These are phyloP conservation scores for Beauveria scarabaeidicola DNA, from an alignment of 2,329 filamentous ascomycete species.

Conservation along the genomic window DNA sequence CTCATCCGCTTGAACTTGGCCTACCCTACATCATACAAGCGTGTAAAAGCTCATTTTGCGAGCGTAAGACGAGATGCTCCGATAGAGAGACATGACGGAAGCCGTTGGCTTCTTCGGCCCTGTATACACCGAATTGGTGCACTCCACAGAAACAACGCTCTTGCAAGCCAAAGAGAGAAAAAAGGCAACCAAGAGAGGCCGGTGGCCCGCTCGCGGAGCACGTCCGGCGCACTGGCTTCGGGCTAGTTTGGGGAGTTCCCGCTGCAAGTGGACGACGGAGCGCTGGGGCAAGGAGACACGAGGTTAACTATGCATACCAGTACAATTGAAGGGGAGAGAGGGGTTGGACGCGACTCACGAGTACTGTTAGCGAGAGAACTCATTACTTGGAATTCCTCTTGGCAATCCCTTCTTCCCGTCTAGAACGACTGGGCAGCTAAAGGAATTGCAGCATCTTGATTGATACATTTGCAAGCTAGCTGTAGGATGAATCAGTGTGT, in stretches of 20 bases:
- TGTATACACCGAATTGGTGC: background rate
- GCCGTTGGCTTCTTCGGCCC: background rate
- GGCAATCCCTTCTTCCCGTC: background rate
- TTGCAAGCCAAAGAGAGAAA: background rate
- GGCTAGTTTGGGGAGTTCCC: background rate
- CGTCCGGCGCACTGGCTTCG: background rate
- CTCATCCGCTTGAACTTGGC: too few relatives aligned
- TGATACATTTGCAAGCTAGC: background rate
- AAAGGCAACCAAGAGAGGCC: background rate
- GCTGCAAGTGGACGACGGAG: background rate
- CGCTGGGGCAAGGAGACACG: background rate
- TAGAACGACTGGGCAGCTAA: background rate
- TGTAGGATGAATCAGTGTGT: background rate
- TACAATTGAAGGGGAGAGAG: background rate
- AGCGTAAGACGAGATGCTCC: too few relatives aligned
- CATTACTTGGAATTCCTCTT: background rate
- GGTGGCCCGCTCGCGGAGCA: background rate
- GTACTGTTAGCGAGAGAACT: background rate
- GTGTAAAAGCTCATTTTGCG: too few relatives aligned
- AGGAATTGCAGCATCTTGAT: background rate
- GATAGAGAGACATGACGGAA: too few relatives aligned
- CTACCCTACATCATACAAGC: too few relatives aligned
- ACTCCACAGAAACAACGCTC: too few relatives aligned
- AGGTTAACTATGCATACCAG: background rate
- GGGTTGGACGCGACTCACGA: too few relatives aligned